These are phyloP conservation scores for Kuraishia piskuri DNA, from an alignment of 805 yeast species.

Conservation along the genomic window DNA sequence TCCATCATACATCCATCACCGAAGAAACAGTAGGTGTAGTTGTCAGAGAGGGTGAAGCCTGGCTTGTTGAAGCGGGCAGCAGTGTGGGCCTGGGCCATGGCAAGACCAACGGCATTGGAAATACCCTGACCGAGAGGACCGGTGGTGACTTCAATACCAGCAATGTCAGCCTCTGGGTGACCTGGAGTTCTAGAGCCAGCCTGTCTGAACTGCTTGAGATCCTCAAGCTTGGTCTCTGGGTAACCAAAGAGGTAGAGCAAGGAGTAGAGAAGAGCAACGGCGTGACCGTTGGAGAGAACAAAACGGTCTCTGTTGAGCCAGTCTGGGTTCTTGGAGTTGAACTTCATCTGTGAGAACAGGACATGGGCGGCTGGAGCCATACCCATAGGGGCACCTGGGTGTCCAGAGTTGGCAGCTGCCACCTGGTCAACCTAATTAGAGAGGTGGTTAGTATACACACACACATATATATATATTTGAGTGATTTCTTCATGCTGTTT, in stretches of 20 bases:
- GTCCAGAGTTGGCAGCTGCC: slow-evolving; percentile 88
- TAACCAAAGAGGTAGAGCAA: slow-evolving; percentile 82
- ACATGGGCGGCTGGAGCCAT: slow-evolving; percentile 94
- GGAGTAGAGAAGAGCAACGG: slow-evolving; percentile 82
- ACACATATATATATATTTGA: too few species aligned
- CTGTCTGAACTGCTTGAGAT: slow-evolving; percentile 86
- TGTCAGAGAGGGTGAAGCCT: slow-evolving; percentile 60
- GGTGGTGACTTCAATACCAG: slow-evolving; percentile 95
- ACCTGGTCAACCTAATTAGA: slow-evolving; percentile 60
- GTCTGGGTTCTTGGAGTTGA: slow-evolving; percentile 85
- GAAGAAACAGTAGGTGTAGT: slow-evolving; percentile 68
- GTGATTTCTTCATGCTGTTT: too few species aligned
- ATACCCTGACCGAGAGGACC: slow-evolving; percentile 99
- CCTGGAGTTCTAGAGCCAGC: slow-evolving; percentile 91
- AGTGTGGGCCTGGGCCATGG: slow-evolving; percentile 85
- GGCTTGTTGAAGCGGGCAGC: slow-evolving; percentile 95
- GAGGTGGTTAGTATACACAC: slow-evolving; percentile 3
- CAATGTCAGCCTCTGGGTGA: slow-evolving; percentile 89
- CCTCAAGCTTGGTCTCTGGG: slow-evolving; percentile 63
- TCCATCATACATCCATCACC: slow-evolving; percentile 99
- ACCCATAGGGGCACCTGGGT: slow-evolving; percentile 99
- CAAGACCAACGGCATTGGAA: slow-evolving; percentile 91
- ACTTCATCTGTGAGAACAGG: slow-evolving; percentile 68
- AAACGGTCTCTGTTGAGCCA: slow-evolving; percentile 97
- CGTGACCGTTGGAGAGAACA: slow-evolving; percentile 93